Conservation (phyloP, 2,329 filamentous ascomycete genomes). For the Fusarium pseudonygamai region DNA sequence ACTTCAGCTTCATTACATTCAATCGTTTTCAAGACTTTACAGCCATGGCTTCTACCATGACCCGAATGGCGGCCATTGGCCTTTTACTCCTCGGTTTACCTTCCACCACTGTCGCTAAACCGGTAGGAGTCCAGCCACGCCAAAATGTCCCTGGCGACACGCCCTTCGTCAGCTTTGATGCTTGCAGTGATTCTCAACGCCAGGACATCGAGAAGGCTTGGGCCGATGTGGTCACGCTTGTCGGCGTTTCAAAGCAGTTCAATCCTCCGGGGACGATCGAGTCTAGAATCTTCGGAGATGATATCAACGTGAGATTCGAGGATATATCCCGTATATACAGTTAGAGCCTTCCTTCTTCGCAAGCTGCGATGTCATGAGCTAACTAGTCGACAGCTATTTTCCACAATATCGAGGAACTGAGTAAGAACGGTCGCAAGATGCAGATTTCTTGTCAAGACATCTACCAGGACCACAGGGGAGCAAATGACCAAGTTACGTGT, state of each 20-base stretch:
- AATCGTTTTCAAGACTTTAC: not conserved
- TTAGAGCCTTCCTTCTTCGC: not conserved
- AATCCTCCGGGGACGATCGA: not conserved
- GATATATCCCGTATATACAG: not conserved
- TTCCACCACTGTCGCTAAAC: not conserved
- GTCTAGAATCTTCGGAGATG: not conserved
- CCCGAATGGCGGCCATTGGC: not conserved
- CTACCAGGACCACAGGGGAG: not conserved
- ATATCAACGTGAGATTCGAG: not conserved
- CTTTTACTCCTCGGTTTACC: not conserved
- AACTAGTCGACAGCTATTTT: accelerated
- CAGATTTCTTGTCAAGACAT: not conserved
- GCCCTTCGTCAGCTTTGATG: not conserved
- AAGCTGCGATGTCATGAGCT: accelerated
- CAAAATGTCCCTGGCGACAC: not conserved
- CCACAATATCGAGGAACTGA: not conserved
- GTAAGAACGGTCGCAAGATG: not conserved
- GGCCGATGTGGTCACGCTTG: not conserved
- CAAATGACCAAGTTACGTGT: not conserved
- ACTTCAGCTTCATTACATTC: not conserved
- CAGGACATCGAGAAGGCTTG: not conserved
- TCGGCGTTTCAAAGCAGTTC: not conserved
- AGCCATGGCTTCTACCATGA: not conserved
- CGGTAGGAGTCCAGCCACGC: not conserved
- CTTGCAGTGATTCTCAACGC: not conserved